phyloP scores from a whole-genome alignment of 176 grass and related monocot species.

The Lolium perenne region DNA sequence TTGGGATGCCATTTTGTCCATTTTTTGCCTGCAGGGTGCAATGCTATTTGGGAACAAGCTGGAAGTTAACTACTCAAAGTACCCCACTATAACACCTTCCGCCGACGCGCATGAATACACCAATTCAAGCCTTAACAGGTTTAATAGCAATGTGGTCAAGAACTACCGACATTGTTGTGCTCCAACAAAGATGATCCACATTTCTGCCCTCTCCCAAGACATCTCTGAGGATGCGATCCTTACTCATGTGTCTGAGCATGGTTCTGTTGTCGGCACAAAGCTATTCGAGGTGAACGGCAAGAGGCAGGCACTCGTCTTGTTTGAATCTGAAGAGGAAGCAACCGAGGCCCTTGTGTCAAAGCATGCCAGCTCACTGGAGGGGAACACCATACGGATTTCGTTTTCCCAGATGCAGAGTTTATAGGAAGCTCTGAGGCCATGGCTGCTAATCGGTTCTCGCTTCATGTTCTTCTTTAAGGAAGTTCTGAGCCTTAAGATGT shows the following conservation, averaged over 20 bases:
- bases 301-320: slow-evolving; percentile 76
- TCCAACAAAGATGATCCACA: slow-evolving; percentile 94
- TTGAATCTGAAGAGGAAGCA: slow-evolving; percentile 76
- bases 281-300: slow-evolving; percentile 93
- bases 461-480: slow-evolving; percentile 35
- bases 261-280: slow-evolving; percentile 71
- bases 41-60: slow-evolving; percentile 82
- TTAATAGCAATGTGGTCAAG: slow-evolving; percentile 84
- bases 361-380: slow-evolving; percentile 76
- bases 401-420: slow-evolving; percentile 96
- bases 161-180: slow-evolving; percentile 89
- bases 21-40: slow-evolving; percentile 51
- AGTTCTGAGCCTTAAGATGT: slow-evolving; percentile 42
- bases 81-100: slow-evolving; percentile 71
- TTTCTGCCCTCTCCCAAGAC: slow-evolving; percentile 88
- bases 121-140: slow-evolving; percentile 79
- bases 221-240: slow-evolving; percentile 66
- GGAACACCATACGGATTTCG: slow-evolving; percentile 78
- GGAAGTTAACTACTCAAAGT: slow-evolving; percentile 89
- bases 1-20: not conserved
- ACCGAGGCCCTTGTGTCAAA: slow-evolving; percentile 84
- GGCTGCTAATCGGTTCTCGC: not conserved
- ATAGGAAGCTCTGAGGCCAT: not conserved
- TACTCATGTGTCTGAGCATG: slow-evolving; percentile 72
- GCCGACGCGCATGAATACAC: slow-evolving; percentile 76